Evolutionary conservation across 164 flowering plant species (phyloP).

Genomic region (Stephania yunnanensis): DNA sequence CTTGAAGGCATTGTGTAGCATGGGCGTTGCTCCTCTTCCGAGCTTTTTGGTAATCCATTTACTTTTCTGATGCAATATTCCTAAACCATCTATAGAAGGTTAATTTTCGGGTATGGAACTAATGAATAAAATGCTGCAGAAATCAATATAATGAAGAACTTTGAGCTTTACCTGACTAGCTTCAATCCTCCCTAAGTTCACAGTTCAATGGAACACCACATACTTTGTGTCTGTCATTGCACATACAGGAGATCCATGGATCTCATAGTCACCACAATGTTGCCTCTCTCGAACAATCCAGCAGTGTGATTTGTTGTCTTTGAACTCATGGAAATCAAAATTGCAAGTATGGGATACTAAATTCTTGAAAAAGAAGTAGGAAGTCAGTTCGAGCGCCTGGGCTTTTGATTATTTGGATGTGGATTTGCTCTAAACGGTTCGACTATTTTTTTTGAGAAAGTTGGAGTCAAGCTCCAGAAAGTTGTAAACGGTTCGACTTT

Average conservation of each 20-base stretch:
- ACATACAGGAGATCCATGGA: constrained; percentile 38
- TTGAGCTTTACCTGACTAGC: constrained; percentile 39
- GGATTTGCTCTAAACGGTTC: too few species aligned
- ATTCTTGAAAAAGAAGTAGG: too few species aligned
- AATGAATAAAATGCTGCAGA: background rate
- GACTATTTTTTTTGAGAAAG: too few species aligned
- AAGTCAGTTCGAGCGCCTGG: too few species aligned
- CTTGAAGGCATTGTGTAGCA: constrained; percentile 37
- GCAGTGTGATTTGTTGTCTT: constrained; percentile 27
- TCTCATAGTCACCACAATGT: constrained; percentile 34
- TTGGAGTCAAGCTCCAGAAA: too few species aligned
- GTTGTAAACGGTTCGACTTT: too few species aligned
- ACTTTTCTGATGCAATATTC: constrained; percentile 50
- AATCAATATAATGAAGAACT: background rate
- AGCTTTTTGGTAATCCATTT: constrained; percentile 45
- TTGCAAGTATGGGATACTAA: too few species aligned
- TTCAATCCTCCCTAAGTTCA: constrained; percentile 28
- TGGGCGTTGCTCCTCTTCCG: constrained; percentile 48
- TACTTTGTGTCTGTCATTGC: constrained; percentile 51
- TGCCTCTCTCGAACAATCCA: constrained; percentile 34
- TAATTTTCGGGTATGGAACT: background rate
- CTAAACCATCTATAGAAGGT: constrained; percentile 18
- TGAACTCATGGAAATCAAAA: too few species aligned
- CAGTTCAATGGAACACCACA: constrained; percentile 47
- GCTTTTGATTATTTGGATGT: too few species aligned